phyloP scores from a whole-genome alignment of 2,329 filamentous ascomycete species.

The Cephalotrichum gorgonifer region DNA sequence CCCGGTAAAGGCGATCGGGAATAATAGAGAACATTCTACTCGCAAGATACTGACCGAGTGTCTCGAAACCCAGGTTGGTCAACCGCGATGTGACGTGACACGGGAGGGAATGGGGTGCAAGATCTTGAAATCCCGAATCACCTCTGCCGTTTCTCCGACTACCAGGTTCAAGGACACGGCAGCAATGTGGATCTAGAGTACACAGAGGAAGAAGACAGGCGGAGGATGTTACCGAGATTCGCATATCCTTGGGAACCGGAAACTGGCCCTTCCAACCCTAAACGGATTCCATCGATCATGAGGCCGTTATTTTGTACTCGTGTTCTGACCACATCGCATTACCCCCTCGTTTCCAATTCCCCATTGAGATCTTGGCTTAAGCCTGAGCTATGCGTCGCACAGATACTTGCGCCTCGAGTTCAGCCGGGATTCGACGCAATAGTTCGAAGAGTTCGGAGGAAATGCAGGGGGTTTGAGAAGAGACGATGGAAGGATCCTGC shows the following conservation, averaged over 20 bases:
- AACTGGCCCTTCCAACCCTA: not conserved
- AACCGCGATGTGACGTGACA: not conserved
- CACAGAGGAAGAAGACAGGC: not conserved
- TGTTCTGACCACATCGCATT: too few relatives aligned
- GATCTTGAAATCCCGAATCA: not conserved
- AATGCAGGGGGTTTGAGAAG: not conserved
- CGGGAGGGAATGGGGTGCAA: not conserved
- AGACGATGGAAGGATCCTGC: not conserved
- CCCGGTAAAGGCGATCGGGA: not conserved
- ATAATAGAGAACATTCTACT: not conserved
- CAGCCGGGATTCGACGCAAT: not conserved
- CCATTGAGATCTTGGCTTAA: too few relatives aligned
- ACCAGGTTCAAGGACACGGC: not conserved
- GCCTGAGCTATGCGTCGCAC: too few relatives aligned
- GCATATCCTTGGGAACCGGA: not conserved
- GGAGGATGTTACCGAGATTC: not conserved
- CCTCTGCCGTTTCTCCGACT: not conserved
- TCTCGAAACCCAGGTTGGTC: not conserved
- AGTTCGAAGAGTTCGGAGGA: not conserved
- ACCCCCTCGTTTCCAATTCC: too few relatives aligned
- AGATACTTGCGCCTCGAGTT: not conserved
- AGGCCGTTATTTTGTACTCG: not conserved
- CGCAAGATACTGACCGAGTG: not conserved
- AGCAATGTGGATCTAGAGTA: not conserved
- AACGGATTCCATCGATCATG: not conserved